These are phyloP conservation scores for Cutaneotrichosporon mucoides DNA, from an alignment of 1,284 basidiomycete genomes.

Conservation along the genomic window DNA sequence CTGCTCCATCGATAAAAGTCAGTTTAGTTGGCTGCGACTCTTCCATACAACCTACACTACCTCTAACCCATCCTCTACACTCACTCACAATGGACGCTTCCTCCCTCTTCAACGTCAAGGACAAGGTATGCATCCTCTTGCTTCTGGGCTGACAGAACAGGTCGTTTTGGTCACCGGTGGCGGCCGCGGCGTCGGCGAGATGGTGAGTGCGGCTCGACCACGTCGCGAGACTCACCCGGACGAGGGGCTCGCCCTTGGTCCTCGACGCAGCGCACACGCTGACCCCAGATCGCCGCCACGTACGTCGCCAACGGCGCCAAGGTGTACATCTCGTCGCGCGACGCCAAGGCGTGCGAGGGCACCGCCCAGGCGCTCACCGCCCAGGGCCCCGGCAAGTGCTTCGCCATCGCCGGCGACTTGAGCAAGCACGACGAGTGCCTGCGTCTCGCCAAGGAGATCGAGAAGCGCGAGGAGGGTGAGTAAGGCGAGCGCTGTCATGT, in stretches of 20 bases:
- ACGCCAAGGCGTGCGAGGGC: constrained; percentile 56
- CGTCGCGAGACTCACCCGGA: no score
- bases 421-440: constrained; percentile 60
- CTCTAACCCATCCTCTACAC: no score
- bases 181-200: constrained; percentile 65
- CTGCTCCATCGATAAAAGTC: no score
- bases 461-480: constrained; percentile 54
- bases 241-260: no score
- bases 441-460: constrained; percentile 56
- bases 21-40: no score
- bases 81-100: constrained; percentile 2
- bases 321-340: constrained; percentile 64
- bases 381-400: constrained; percentile 58
- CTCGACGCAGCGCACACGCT: neutral
- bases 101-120: constrained; percentile 19
- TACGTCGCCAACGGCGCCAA: constrained; percentile 64
- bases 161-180: constrained; percentile 66
- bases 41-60: no score
- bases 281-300: constrained; percentile 60
- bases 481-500: neutral
- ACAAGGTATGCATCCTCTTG: constrained; percentile 15
- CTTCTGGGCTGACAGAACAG: no score
- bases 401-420: constrained; percentile 61
- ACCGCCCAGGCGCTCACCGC: constrained; percentile 59
- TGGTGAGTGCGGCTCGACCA: no score